Evolutionary conservation across 768 basidiomycete species (phyloP).

Genomic region (Rickenella mellea): DNA sequence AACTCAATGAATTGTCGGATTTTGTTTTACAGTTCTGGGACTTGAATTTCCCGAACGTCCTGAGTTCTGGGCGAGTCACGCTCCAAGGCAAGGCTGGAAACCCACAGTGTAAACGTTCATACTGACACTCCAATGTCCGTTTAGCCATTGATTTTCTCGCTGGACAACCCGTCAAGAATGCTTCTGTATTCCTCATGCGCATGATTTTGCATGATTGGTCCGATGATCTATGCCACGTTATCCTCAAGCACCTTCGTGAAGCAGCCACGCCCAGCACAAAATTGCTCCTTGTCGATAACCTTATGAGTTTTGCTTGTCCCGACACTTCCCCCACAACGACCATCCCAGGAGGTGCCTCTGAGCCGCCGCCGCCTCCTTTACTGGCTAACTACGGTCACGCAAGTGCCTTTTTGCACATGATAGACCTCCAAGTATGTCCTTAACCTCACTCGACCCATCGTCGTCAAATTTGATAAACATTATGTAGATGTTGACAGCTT

Average conservation of each 20-base stretch:
- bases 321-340: not conserved
- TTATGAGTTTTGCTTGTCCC: conserved; percentile 14
- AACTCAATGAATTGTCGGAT: no score
- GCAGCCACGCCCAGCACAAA: conserved; percentile 16
- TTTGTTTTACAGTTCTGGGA: no score
- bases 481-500: conserved; percentile 19
- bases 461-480: not conserved
- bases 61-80: no score
- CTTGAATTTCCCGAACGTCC: no score
- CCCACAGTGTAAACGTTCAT: no score
- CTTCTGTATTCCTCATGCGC: conserved; percentile 20
- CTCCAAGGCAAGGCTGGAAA: no score
- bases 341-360: conserved; percentile 5
- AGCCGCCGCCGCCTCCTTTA: conserved; percentile 14
- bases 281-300: conserved; percentile 18
- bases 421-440: conserved; percentile 18
- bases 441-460: not conserved
- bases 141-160: conserved; percentile 18
- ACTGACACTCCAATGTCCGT: not conserved
- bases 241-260: conserved; percentile 19
- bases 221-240: conserved; percentile 10
- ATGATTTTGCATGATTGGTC: conserved; percentile 24
- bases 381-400: conserved; percentile 18
- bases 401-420: conserved; percentile 9
- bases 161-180: conserved; percentile 15